Percentiles rank a stretch among this genome's conserved stretches.
phyloP scores from a whole-genome alignment of 1,284 basidiomycete genomes.

The Cryptococcus sp. region DNA sequence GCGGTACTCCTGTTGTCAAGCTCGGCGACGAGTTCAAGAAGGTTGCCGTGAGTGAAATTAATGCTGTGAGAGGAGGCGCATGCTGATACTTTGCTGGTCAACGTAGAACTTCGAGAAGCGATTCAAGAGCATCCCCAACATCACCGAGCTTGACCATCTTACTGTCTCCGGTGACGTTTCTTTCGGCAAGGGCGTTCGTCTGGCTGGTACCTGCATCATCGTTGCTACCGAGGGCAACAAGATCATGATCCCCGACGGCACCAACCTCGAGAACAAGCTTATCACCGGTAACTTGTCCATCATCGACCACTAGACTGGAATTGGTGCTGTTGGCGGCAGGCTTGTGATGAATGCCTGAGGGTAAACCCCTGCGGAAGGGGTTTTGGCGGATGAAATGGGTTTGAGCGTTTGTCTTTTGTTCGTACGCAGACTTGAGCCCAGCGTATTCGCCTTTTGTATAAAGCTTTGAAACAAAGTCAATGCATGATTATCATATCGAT shows the following conservation, averaged over 20 bases:
- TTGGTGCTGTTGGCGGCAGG: neutral
- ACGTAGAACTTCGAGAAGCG: slow-evolving; percentile 81
- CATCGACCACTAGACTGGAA: slow-evolving; percentile 56
- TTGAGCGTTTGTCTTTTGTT: slow-evolving; percentile 28
- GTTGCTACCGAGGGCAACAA: slow-evolving; percentile 91
- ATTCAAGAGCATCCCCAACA: slow-evolving; percentile 89
- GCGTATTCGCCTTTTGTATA: neutral
- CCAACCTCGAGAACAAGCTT: slow-evolving; percentile 84
- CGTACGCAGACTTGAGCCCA: neutral
- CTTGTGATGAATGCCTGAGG: too few species aligned
- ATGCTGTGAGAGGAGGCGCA: neutral
- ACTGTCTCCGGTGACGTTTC: slow-evolving; percentile 96
- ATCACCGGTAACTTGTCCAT: slow-evolving; percentile 62
- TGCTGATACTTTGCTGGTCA: neutral
- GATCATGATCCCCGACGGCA: slow-evolving; percentile 94
- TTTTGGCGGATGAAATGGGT: slow-evolving; percentile 14
- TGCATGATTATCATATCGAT: neutral
- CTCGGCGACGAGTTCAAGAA: slow-evolving; percentile 76
- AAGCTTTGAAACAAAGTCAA: neutral
- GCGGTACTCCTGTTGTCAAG: slow-evolving; percentile 94
- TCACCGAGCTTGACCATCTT: slow-evolving; percentile 91
- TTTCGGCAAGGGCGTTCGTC: slow-evolving; percentile 89
- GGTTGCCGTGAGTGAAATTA: slow-evolving; percentile 63
- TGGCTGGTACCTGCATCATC: slow-evolving; percentile 83
- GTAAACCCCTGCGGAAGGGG: neutral